These are phyloP conservation scores for Neocucurbitaria cava DNA, from an alignment of 2,329 filamentous ascomycete genomes.

Conservation along the genomic window DNA sequence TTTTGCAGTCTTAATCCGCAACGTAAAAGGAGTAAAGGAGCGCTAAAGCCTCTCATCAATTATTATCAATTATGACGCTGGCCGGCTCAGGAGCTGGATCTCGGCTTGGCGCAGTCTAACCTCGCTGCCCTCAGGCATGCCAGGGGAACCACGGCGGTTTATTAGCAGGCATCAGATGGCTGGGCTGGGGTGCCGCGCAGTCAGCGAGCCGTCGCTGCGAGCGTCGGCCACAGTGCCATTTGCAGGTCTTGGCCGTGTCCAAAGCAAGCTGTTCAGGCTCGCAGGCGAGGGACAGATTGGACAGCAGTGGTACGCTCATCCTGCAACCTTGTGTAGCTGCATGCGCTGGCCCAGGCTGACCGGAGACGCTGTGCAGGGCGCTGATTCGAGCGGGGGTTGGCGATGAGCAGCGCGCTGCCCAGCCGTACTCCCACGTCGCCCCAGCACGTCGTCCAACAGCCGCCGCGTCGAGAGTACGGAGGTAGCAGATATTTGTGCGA, in stretches of 20 bases:
- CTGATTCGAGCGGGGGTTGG: constrained; percentile 41
- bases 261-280: constrained; percentile 39
- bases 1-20: constrained; percentile 23
- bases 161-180: constrained; percentile 9
- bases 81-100: constrained; percentile 26
- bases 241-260: constrained; percentile 34
- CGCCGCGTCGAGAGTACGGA: constrained; percentile 8
- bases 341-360: constrained; percentile 45
- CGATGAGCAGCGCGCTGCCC: constrained; percentile 26
- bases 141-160: constrained; percentile 31
- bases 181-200: constrained; percentile 19
- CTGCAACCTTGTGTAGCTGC: constrained; percentile 46
- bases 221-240: constrained; percentile 36
- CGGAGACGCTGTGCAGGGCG: constrained; percentile 27
- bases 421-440: constrained; percentile 3
- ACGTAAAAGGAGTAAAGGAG: constrained; percentile 35
- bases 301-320: constrained; percentile 35
- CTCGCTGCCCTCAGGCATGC: constrained; percentile 5
- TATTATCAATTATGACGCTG: constrained; percentile 38
- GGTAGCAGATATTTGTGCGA: constrained; percentile 28
- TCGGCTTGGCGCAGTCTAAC: constrained; percentile 18
- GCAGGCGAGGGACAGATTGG: constrained; percentile 40
- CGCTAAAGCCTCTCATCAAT: constrained; percentile 21
- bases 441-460: constrained; percentile 9
- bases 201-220: constrained; percentile 13